These are phyloP conservation scores for Phlyctochytrium bullatum DNA, from an alignment of 192 early-diverging fungal genomes.

Conservation along the genomic window DNA sequence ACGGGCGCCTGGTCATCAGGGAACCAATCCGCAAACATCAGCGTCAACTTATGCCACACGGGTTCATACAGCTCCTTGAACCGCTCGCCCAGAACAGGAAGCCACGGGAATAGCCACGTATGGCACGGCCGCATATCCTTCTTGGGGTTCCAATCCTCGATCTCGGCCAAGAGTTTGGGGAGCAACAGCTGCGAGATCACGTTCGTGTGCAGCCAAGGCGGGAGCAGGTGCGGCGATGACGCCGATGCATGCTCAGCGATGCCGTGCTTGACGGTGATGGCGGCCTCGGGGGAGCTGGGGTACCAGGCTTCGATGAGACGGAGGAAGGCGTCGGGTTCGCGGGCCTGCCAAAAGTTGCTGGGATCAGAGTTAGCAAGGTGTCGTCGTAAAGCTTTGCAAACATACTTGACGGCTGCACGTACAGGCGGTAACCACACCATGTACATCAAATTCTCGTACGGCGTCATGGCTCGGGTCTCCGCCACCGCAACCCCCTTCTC, in stretches of 20 bases:
- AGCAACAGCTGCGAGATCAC: constrained; percentile 76
- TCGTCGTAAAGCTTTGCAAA: constrained; percentile 6
- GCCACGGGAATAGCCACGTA: constrained; percentile 80
- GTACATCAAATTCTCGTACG: constrained; percentile 76
- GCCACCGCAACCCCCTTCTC: background rate
- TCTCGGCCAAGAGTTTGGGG: constrained; percentile 67
- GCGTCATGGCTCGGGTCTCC: constrained; percentile 54
- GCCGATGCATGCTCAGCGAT: constrained; percentile 16
- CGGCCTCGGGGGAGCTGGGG: constrained; percentile 17
- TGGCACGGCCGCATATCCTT: constrained; percentile 48
- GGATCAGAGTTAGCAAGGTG: constrained; percentile 3
- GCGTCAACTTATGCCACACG: constrained; percentile 61
- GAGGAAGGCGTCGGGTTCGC: constrained; percentile 66
- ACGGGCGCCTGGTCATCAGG: constrained; percentile 46
- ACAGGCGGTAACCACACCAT: constrained; percentile 75
- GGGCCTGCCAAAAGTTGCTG: constrained; percentile 71
- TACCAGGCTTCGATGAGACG: constrained; percentile 70
- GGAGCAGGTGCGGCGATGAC: constrained; percentile 44
- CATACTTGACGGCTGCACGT: constrained; percentile 75
- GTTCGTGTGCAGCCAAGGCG: constrained; percentile 70
- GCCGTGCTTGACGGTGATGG: constrained; percentile 11
- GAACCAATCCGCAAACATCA: constrained; percentile 60
- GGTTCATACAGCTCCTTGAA: constrained; percentile 49
- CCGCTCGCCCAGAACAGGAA: constrained; percentile 59
- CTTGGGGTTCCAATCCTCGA: constrained; percentile 65